phyloP scores from a whole-genome alignment of 1,139 yeast genomes.

The Blastobotrys malaysiensis region DNA sequence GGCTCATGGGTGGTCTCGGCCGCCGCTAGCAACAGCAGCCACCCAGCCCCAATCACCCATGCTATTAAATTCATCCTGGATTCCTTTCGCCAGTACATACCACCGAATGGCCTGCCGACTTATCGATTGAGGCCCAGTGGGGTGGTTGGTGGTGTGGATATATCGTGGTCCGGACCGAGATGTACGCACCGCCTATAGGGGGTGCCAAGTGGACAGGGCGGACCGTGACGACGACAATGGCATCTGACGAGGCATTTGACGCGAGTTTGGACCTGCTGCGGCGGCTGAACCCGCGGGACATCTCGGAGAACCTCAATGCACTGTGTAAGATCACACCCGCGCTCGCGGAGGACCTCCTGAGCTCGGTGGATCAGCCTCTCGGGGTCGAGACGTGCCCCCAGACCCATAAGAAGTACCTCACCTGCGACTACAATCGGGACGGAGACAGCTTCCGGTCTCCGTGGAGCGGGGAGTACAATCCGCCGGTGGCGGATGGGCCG shows the following conservation, averaged over 20 bases:
- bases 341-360: slow-evolving; percentile 78
- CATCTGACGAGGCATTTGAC: slow-evolving; percentile 61
- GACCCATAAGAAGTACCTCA: slow-evolving; percentile 63
- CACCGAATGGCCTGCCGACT: background rate
- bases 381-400: slow-evolving; percentile 50
- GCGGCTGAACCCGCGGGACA: slow-evolving; percentile 73
- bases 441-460: slow-evolving; percentile 92
- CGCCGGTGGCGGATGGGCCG: slow-evolving; percentile 60
- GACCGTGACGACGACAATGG: background rate
- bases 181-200: background rate
- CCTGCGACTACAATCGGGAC: slow-evolving; percentile 94
- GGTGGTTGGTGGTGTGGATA: background rate
- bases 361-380: slow-evolving; percentile 86
- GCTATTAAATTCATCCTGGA: background rate
- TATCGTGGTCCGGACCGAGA: background rate
- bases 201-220: background rate
- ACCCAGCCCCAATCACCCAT: background rate
- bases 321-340: slow-evolving; percentile 76
- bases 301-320: slow-evolving; percentile 55
- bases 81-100: background rate
- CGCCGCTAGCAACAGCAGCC: background rate
- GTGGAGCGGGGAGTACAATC: slow-evolving; percentile 78
- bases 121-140: no score
- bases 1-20: slow-evolving; percentile 26
- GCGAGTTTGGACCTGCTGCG: slow-evolving; percentile 85